Evolutionary conservation across 2,329 filamentous ascomycete genomes (phyloP), one percentile per base, ranked within the genome.

Genomic region (Colletotrichum liaoningense): DNA sequence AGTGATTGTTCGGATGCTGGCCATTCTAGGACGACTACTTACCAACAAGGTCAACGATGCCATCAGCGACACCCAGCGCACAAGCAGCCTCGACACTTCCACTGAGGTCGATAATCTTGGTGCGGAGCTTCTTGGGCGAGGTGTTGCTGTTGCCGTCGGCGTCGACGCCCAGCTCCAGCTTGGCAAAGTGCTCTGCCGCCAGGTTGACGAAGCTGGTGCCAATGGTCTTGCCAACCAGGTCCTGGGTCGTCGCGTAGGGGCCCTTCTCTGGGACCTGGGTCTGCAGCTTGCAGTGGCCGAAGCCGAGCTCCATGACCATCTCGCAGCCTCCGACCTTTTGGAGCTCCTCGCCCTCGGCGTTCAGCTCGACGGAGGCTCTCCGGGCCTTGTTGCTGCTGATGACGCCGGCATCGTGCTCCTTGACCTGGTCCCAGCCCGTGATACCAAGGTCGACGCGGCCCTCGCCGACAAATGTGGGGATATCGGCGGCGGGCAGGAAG

Each of bases 41-140:
- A 97, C 95, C 95, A 80, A 99, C 97, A 71, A 99, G 91, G 85
- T 99, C 97, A 59, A 99, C 95, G 81, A 99, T 98, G 63, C 96
- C 97, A 81, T 98, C 96, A 56, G 97, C 97, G 33, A 98, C 95
- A 66, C 97, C 97, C 67, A 99, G 87, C 24, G 97, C 96, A 81
- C 97, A 99, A 52, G 97, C 96, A 64, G 97, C 96, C 86, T 99
- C 97, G 42, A 99, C 97, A 87, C 96, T 98, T 19, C 97, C 97
- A 76, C 96, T 97, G 74, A 98, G 90, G 83, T 97, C 97, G 79
- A 98, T 94, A 79, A 99, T 95, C 80, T 95, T 95, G 11, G 97
- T 98, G 79, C 88, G 90, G 77, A 97, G 83, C 82, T 93, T 92
- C 66, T 81, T 80, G 19, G 81, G 80, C 0, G 82, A 80, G 30